Base-by-base conservation (phyloP, 2,329 filamentous ascomycete species). In the Ustilaginoidea virens region DNA sequence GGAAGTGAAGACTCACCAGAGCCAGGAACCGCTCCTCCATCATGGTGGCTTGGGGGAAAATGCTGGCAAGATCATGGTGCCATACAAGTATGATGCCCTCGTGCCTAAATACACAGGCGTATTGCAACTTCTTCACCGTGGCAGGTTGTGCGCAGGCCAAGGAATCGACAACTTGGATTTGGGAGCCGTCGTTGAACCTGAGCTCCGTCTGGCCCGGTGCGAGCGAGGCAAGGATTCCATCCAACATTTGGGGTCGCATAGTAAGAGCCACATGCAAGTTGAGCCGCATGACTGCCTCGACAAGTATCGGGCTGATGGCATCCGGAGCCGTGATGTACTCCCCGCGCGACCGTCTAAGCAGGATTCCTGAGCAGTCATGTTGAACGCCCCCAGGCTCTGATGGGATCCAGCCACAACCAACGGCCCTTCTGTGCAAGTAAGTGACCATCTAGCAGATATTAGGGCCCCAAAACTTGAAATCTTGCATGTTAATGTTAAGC, bases 201-300 rank as follows among this genome's bases (percentile, higher is more conserved):
- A 65, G 42, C 35, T 62, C 58, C 1, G 47, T 54, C 31, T 63
- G 57, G 19, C 47, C 46, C 5, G 51, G 47, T 6, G 51, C 34
- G 15, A 65, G 35, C 0, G 48, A 48, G n/a, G 49, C 44, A 34
- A 63, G 49, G 20, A 65, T 56, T 11, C 55, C 55, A 13, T 55
- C 49, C 17, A 59, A 58, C 31, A 60, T 59, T 25, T 61, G 52
- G 2, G 58, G 58, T 7, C 53, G 55, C 56, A 66, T 61, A 7
- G 62, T 65, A 33, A 64, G 50, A 10, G 58, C 60, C 19, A 63
- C 58, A 11, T 51, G 47, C 13, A 58, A 48, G 36, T 63, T 61
- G 31, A 65, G 49, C 29, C 51, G 52, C 29, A 54, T 51, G 5
- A 61, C 53, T 6, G 60, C 57, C 4, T 42, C 51, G 8, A 60